phyloP scores from a whole-genome alignment of 148 eudicot genomes.

The Drosera capensis region DNA sequence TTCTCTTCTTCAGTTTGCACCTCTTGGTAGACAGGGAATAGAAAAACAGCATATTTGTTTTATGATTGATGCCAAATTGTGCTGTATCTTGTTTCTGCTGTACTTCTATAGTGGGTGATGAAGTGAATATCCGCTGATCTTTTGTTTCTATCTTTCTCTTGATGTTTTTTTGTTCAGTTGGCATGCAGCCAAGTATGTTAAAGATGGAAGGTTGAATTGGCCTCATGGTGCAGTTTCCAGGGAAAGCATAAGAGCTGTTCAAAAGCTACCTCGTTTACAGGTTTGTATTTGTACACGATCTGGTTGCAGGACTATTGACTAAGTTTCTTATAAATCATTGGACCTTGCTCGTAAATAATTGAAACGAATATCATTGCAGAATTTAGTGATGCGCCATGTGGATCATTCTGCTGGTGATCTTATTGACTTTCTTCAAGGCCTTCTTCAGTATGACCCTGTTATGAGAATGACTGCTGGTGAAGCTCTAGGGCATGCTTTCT shows the following conservation, averaged over 20 bases:
- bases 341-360: no score
- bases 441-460: constrained; percentile 40
- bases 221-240: constrained; percentile 59
- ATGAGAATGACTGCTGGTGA: constrained; percentile 37
- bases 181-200: constrained; percentile 43
- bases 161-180: constrained; percentile 21
- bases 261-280: constrained; percentile 49
- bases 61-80: no score
- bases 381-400: constrained; percentile 50
- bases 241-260: constrained; percentile 53
- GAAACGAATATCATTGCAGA: constrained; percentile 27
- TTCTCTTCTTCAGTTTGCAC: neutral
- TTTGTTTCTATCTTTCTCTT: neutral
- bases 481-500: constrained; percentile 51
- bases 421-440: constrained; percentile 47
- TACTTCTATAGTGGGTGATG: neutral
- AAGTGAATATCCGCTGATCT: neutral
- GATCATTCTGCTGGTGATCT: constrained; percentile 66
- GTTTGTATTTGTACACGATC: constrained; percentile 12
- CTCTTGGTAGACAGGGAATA: no score
- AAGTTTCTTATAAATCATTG: no score
- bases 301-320: no score
- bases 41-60: no score
- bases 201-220: constrained; percentile 57
- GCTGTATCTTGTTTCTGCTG: neutral